Base-by-base conservation (phyloP, 164 flowering plant genomes). In the Nymphaea thermarum region DNA sequence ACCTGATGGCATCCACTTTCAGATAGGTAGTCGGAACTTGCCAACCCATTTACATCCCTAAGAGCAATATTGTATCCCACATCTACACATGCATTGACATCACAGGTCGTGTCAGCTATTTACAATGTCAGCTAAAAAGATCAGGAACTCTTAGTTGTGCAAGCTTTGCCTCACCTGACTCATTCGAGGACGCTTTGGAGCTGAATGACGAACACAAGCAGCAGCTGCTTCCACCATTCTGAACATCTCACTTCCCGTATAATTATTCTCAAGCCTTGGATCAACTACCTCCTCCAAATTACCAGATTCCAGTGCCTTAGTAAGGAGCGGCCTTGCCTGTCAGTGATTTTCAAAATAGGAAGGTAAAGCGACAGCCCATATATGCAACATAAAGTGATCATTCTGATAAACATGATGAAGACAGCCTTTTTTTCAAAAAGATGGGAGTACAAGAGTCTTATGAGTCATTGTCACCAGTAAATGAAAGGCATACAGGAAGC, bases 151-250 rank as follows among this genome's bases (percentile, higher is more conserved):
- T 10, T 8, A 51, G 14, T 51, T 51, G 57, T 59, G 15, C 3
- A 18, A 44, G 43, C 4, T 47, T 14, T 17, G 36, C 51, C 8
- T 60, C 81, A 92, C 98, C 90, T 85, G 96, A 57, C 89, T 84
- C 98, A 93, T 93, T 53, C 82, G 78, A 62, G 98, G 96, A 68
- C 96, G 82, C 77, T 84, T 93, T 41, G 80, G 67, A 68, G 98
- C 85, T 60, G 90, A 87, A 82, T 90, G 98, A 25, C 98, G 83
- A 42, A 90, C 87, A 73, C 95, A 93, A 62, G 87, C 96, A 66
- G 93, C 93, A 68, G 96, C 96, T 42, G 83, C 89, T 73, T 89
- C 89, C 68, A 87, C 76, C 85, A 93, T 82, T 17, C 77, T 76
- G 42, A 90, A 82, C 89, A 93, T 81, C 75, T 93, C 89, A 71